Evolutionary conservation across 495 filamentous ascomycete genomes (phyloP), one percentile per base, ranked within the genome.

Genomic region (Aspergillus nanangensis): DNA sequence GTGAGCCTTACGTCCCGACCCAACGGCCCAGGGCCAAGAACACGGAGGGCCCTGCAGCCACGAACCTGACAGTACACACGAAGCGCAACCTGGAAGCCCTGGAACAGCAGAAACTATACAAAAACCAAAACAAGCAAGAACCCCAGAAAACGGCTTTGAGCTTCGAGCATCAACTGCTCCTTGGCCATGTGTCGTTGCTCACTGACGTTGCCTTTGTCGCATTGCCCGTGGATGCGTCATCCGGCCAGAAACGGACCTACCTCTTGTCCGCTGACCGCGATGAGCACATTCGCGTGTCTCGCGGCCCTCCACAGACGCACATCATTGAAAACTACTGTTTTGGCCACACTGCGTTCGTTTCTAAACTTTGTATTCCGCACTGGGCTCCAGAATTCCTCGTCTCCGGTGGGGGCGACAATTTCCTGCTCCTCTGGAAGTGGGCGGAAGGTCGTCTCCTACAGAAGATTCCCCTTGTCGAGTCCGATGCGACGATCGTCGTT

Each of bases 131-230:
- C 33, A 76, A 75, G 47, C 42, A 61, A 5, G 25, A 51, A 2
- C 59, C 67, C 14, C 71, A 79, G 52, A 61, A 71, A 38, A 55
- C 66, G 38, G 55, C 58, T 43, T 65, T 76, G 3, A 63, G 65
- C 8, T 93, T 94, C 63, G 81, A 85, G 44, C 81, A 86, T 55
- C 73, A 82, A 27, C 70, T 90, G 1, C 70, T 96, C 18, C 81
- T 97, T 0, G 93, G 93, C 11, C 93, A 98, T 69, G 91, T 96
- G 7, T 96, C 93, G 0, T 82, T 96, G 77, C 79, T 98, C 20
- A 92, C 89, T 0, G 84, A 90, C 55, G 51, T 96, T 25, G 53
- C 65, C 3, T 71, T 79, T 20, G 79, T 76, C 4, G 60, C 65
- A 17, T 43, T 67, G 29, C 50, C 55, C 31, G 45, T 44, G 20